Conservation (phyloP, 192 early-diverging fungal species). For the Podila verticillata region DNA sequence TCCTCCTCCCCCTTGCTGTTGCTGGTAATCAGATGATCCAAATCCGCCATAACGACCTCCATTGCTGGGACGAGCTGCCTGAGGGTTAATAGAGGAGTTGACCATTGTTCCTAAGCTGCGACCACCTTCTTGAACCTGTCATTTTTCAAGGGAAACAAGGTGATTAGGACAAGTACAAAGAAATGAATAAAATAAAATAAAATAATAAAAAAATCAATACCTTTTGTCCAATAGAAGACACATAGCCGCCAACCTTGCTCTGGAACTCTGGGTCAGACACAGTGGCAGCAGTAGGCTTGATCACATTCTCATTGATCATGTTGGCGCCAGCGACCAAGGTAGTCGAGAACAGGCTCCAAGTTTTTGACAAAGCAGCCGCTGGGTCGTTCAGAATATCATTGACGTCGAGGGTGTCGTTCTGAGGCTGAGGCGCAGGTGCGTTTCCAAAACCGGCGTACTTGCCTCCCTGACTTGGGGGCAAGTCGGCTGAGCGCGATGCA, state of each 20-base stretch:
- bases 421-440: slow-evolving; percentile 46
- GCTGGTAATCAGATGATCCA: slow-evolving; percentile 31
- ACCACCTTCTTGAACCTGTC: slow-evolving; percentile 52
- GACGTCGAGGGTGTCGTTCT: slow-evolving; percentile 50
- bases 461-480: slow-evolving; percentile 82
- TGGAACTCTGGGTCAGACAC: slow-evolving; percentile 74
- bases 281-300: slow-evolving; percentile 69
- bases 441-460: slow-evolving; percentile 82
- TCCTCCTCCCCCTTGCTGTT: slow-evolving; percentile 21
- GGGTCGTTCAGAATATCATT: slow-evolving; percentile 77
- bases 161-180: background rate
- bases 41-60: slow-evolving; percentile 34
- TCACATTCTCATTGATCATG: slow-evolving; percentile 70
- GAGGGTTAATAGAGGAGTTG: slow-evolving; percentile 36
- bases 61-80: slow-evolving; percentile 23
- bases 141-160: background rate
- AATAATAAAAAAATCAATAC: slow-evolving; percentile 21
- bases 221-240: slow-evolving; percentile 65
- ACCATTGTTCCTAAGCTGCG: slow-evolving; percentile 42
- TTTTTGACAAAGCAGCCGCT: slow-evolving; percentile 70
- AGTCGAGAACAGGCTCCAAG: slow-evolving; percentile 70
- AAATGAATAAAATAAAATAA: background rate
- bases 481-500: slow-evolving; percentile 59
- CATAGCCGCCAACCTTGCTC: slow-evolving; percentile 69
- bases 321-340: slow-evolving; percentile 66